Evolutionary conservation across 2,329 filamentous ascomycete genomes (phyloP).

Genomic region (Colletotrichum sansevieriae): DNA sequence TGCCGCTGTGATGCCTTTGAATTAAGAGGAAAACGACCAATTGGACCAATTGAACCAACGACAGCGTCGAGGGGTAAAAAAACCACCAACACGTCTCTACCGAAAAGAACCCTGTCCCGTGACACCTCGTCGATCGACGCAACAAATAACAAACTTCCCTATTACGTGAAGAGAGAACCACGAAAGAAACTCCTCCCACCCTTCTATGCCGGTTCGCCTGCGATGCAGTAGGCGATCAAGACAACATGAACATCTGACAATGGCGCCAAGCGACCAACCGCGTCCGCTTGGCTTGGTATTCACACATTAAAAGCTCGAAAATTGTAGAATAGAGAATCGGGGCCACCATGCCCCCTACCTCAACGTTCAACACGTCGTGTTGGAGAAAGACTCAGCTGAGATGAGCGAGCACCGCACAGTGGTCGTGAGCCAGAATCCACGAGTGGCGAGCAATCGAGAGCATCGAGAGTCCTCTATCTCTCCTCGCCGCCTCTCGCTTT

Average conservation of each 20-base stretch:
- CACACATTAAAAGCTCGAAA: slow-evolving; percentile 38
- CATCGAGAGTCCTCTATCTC: slow-evolving; percentile 53
- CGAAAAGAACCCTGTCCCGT: slow-evolving; percentile 25
- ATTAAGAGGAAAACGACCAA: slow-evolving; percentile 33
- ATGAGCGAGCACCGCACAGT: slow-evolving; percentile 34
- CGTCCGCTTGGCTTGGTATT: slow-evolving; percentile 35
- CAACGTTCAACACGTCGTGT: slow-evolving; percentile 35
- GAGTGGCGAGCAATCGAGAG: slow-evolving; percentile 30
- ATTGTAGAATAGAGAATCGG: slow-evolving; percentile 2
- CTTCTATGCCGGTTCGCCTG: slow-evolving; percentile 41
- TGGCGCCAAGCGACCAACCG: slow-evolving; percentile 29
- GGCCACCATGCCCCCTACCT: slow-evolving; percentile 3
- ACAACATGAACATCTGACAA: slow-evolving; percentile 37
- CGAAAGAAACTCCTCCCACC: slow-evolving; percentile 26
- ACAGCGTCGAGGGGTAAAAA: slow-evolving; percentile 16
- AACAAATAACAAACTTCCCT: slow-evolving; percentile 36
- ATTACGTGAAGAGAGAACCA: slow-evolving; percentile 31
- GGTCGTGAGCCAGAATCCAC: slow-evolving; percentile 22
- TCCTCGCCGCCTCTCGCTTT: slow-evolving; percentile 76
- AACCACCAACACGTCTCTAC: slow-evolving; percentile 35
- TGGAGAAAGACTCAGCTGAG: slow-evolving; percentile 38
- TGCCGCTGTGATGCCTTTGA: slow-evolving; percentile 36
- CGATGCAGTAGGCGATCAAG: slow-evolving; percentile 38
- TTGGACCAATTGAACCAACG: slow-evolving; percentile 28
- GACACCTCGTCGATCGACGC: slow-evolving; percentile 25